These are phyloP conservation scores for Eucalyptus grandis DNA, from an alignment of 345 rosid species.

Conservation along the genomic window DNA sequence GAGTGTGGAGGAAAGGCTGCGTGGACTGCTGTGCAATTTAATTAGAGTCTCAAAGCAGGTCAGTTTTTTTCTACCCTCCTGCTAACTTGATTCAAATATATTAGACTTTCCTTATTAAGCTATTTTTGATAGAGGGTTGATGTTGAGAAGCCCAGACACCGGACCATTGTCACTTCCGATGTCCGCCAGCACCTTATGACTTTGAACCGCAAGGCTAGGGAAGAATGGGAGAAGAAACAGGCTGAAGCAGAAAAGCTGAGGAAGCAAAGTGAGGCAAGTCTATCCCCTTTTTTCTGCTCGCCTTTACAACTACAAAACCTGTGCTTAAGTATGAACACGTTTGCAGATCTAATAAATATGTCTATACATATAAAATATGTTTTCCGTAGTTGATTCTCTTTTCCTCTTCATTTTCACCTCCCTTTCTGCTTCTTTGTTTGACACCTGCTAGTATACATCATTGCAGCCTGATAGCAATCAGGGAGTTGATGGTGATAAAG, in stretches of 20 bases:
- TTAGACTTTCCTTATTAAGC: conserved; percentile 1
- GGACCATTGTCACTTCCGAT: conserved; percentile 71
- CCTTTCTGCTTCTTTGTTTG: not conserved
- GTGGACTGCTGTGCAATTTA: conserved; percentile 59
- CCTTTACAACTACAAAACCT: not conserved
- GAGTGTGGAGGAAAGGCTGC: conserved; percentile 98
- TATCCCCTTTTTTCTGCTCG: not conserved
- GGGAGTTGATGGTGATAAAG: conserved; percentile 72
- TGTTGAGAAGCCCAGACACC: conserved; percentile 68
- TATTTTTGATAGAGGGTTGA: conserved; percentile 56
- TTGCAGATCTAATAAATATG: not conserved
- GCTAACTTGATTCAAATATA: not conserved
- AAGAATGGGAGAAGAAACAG: conserved; percentile 88
- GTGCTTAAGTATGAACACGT: not conserved
- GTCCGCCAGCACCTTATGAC: conserved; percentile 60
- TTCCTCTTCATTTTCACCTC: not conserved
- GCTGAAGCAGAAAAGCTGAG: conserved; percentile 90
- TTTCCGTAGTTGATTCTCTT: not conserved
- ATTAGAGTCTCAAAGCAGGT: conserved; percentile 92
- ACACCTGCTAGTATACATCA: not conserved
- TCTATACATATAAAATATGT: not conserved
- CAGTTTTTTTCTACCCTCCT: not conserved
- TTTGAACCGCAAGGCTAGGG: conserved; percentile 66
- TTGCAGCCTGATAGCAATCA: conserved; percentile 74
- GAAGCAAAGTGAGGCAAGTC: conserved; percentile 51